Base-by-base conservation (phyloP, 2,329 filamentous ascomycete species). In the Sporothrix mexicana region DNA sequence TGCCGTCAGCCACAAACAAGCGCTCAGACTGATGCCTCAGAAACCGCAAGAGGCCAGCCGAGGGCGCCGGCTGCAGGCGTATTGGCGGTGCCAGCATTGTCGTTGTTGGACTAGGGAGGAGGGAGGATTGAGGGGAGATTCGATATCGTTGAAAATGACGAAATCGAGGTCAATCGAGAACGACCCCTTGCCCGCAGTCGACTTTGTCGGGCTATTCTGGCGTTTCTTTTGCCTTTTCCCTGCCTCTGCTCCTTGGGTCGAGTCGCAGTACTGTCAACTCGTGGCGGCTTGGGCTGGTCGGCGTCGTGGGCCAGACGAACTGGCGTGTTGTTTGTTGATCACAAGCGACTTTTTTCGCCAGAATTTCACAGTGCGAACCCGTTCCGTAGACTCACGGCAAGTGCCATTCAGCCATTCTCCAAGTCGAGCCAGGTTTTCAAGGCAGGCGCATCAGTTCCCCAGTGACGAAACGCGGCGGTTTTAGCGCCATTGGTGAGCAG, bases 11-110 rank as follows among this genome's bases (percentile, higher is more conserved):
- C 17, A 88, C 87, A 75, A 82, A 84, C 62, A 87, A 79, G 71
- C 84, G 84, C 77, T 92, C 87, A 76, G 92, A 89, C 80, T 95
- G 93, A 71, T 85, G 88, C 76, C 89, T 90, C 75, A 96, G 85
- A 80, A 93, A 95, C 76, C 90, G 90, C 75, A 96, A 85, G 23
- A 95, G 87, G 73, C 80, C 83, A 76, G 81, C 81, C 69, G 87
- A 89, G 36, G 88, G 88, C 69, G 85, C 86, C 67, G 84, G 83
- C 57, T 61, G 72, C 45, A 74, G 47, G 61, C 71, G 67, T 41
- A 67, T n/a, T 20, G 69, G 67, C 12, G 69, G 64, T 55, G 71
- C 43, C 23, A 71, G 36, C 67, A 73, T 72, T 20, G 49, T 36
- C 30, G 30, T 36, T 47, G 30, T 13, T 23, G 45, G 3, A 49